Evolutionary conservation across 805 yeast genomes (phyloP).

Genomic region (Metschnikowia colocasiae): DNA sequence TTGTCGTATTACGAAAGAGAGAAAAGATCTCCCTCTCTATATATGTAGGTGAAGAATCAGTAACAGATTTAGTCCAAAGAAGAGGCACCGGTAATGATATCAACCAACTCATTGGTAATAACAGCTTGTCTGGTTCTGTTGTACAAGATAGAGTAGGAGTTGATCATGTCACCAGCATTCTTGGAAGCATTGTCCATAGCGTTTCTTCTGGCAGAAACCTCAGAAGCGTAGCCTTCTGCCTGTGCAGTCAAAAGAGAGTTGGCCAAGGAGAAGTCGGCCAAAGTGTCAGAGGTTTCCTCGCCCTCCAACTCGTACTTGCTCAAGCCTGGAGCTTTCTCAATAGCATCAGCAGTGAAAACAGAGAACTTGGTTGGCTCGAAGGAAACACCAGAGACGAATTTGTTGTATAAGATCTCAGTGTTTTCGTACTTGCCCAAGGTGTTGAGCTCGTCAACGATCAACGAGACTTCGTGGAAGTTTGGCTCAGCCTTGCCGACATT

Average conservation of each 20-base stretch:
- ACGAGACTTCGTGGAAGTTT: constrained; percentile 82
- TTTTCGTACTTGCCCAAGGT: constrained; percentile 68
- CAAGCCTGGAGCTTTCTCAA: constrained; percentile 81
- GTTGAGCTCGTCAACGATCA: constrained; percentile 80
- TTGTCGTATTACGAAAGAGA: constrained; percentile 4
- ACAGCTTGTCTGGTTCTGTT: constrained; percentile 60
- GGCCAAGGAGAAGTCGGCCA: constrained; percentile 85
- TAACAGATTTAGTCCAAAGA: constrained; percentile 68
- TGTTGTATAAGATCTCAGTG: constrained; percentile 81
- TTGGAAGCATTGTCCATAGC: constrained; percentile 99
- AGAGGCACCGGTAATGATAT: constrained; percentile 99
- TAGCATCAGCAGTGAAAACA: constrained; percentile 64
- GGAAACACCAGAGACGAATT: constrained; percentile 81
- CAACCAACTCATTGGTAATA: constrained; percentile 85
- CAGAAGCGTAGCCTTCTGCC: constrained; percentile 98
- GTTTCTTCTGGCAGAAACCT: constrained; percentile 96
- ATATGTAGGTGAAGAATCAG: constrained; percentile 7
- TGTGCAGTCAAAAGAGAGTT: constrained; percentile 86
- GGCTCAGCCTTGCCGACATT: constrained; percentile 98
- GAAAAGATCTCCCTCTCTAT: background rate
- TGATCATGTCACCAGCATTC: constrained; percentile 99
- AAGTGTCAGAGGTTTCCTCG: constrained; percentile 62
- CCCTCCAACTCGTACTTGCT: constrained; percentile 74
- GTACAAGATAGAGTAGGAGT: constrained; percentile 91
- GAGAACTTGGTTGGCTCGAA: constrained; percentile 77